These are phyloP conservation scores for Nakazawaea laoshanensis DNA, from an alignment of 805 yeast genomes.

Conservation along the genomic window DNA sequence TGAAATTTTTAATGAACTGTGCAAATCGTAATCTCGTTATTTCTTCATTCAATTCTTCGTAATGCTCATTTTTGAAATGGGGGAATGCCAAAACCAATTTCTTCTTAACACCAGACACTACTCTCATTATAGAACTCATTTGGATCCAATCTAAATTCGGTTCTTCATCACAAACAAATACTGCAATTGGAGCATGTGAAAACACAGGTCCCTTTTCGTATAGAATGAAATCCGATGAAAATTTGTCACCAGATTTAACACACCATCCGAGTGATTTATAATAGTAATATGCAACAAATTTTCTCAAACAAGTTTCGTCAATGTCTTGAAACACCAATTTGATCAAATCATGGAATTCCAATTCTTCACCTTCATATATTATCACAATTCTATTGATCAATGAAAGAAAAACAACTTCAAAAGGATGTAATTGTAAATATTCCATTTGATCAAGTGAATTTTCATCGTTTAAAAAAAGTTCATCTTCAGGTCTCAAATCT, in stretches of 20 bases:
- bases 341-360: background rate
- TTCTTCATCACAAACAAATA: constrained; percentile 33
- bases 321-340: constrained; percentile 4
- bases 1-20: constrained; percentile 32
- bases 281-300: constrained; percentile 76
- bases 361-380: constrained; percentile 34
- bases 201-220: constrained; percentile 94
- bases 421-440: constrained; percentile 61
- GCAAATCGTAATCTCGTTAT: constrained; percentile 14
- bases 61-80: constrained; percentile 7
- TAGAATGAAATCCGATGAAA: constrained; percentile 78
- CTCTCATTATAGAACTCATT: constrained; percentile 66
- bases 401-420: constrained; percentile 65
- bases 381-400: constrained; percentile 27
- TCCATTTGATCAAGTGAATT: constrained; percentile 25
- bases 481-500: constrained; percentile 25
- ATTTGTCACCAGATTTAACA: constrained; percentile 83
- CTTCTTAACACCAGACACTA: constrained; percentile 82
- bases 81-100: constrained; percentile 45
- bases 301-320: constrained; percentile 16
- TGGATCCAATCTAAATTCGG: constrained; percentile 38
- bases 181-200: constrained; percentile 84
- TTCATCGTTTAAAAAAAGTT: constrained; percentile 20
- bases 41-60: constrained; percentile 11
- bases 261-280: constrained; percentile 92